Percentiles rank a stretch among this genome's conserved stretches.
Evolutionary conservation across 1,284 basidiomycete species (phyloP).

Genomic region (Ustilago hordei): DNA sequence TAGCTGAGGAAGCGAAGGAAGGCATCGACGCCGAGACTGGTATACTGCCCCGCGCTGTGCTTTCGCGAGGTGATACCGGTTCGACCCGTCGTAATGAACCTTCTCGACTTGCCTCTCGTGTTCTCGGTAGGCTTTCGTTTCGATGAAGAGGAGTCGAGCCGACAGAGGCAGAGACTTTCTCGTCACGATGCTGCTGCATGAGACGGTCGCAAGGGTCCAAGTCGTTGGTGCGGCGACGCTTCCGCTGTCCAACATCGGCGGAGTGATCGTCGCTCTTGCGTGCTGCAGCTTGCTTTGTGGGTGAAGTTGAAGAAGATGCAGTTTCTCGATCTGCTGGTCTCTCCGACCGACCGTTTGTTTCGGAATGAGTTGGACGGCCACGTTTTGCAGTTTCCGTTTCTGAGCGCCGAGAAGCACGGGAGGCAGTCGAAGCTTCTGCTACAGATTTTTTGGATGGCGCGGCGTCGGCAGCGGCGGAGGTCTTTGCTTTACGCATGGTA

Average conservation of each 20-base stretch:
- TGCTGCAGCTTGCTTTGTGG: slow-evolving; percentile 8
- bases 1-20: slow-evolving; percentile 12
- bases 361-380: slow-evolving; percentile 1
- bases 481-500: slow-evolving; percentile 29
- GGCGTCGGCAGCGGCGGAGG: not conserved
- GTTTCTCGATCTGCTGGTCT: slow-evolving; percentile 5
- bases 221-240: slow-evolving; percentile 42
- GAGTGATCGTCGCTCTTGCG: slow-evolving; percentile 12
- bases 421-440: not conserved
- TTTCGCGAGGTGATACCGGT: slow-evolving; percentile 8
- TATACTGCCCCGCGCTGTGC: not conserved
- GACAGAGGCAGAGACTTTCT: not conserved
- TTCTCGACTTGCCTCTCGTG: slow-evolving; percentile 12
- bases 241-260: slow-evolving; percentile 20
- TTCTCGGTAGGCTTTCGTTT: slow-evolving; percentile 5
- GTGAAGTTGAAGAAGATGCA: not conserved
- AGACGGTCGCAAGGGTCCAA: slow-evolving; percentile 13
- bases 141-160: not conserved
- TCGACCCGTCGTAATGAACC: not conserved
- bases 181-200: slow-evolving; percentile 4
- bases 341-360: not conserved
- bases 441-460: not conserved
- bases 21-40: slow-evolving; percentile 30
- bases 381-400: not conserved
- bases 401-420: not conserved